Evolutionary conservation across 257 asterid species (phyloP).

Genomic region (Plantago major): DNA sequence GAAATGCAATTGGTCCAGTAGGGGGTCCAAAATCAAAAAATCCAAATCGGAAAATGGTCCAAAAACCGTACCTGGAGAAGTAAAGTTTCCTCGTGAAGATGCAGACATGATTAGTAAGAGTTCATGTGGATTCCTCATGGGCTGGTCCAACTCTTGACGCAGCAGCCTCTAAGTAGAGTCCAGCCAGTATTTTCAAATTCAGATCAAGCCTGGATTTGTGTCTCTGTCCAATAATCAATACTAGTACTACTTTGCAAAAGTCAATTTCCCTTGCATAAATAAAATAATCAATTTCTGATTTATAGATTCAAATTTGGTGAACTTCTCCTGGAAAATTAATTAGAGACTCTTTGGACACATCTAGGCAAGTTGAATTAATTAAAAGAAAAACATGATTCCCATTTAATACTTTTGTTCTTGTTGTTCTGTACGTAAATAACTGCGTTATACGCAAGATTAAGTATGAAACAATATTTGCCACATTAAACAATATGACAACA

Average conservation of each 20-base stretch:
- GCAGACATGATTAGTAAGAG: not conserved
- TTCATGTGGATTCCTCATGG: conserved; percentile 32
- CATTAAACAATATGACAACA: too few relatives aligned
- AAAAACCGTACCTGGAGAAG: conserved; percentile 3
- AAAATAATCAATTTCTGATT: not conserved
- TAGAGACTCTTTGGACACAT: too few relatives aligned
- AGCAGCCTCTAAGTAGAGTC: not conserved
- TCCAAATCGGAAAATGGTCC: conserved; percentile 21
- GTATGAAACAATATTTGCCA: too few relatives aligned
- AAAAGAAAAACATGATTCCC: too few relatives aligned
- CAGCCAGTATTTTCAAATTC: not conserved
- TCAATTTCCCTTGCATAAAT: not conserved
- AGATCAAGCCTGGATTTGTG: not conserved
- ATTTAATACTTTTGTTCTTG: too few relatives aligned
- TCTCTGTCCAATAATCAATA: not conserved
- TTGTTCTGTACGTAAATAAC: too few relatives aligned
- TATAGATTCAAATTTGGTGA: not conserved
- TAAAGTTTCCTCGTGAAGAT: not conserved
- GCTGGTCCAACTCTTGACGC: conserved; percentile 6
- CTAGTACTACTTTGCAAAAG: not conserved
- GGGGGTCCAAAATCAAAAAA: conserved; percentile 20
- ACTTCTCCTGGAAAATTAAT: too few relatives aligned
- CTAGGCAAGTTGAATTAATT: too few relatives aligned
- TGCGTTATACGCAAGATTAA: too few relatives aligned
- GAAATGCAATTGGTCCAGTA: conserved; percentile 33